Evolutionary conservation across 768 basidiomycete species (phyloP).

Genomic region (Trichaptum fuscoviolaceum): DNA sequence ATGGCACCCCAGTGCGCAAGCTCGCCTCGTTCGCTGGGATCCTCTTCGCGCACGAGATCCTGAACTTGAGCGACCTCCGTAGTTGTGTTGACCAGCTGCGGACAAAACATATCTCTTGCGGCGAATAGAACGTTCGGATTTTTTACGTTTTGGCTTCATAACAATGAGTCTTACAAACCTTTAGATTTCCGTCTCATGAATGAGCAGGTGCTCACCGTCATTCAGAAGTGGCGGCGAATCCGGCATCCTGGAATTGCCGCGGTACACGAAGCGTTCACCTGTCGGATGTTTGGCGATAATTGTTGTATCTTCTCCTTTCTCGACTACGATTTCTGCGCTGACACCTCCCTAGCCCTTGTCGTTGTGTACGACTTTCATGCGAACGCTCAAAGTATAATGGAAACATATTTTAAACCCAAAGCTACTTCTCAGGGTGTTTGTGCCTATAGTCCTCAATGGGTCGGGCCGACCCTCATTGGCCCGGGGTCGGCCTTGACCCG

Average conservation of each 20-base stretch:
- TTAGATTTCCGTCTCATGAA: constrained; percentile 80
- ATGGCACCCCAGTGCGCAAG: no score
- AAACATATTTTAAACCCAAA: constrained; percentile 66
- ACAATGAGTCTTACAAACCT: constrained; percentile 2
- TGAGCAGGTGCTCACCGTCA: constrained; percentile 72
- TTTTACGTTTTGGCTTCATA: constrained; percentile 6
- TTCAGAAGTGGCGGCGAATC: constrained; percentile 83
- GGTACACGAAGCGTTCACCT: constrained; percentile 92
- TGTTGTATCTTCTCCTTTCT: constrained; percentile 47
- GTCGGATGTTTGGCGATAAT: constrained; percentile 84
- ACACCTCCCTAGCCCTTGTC: constrained; percentile 61
- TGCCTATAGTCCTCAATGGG: no score
- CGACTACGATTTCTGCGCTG: constrained; percentile 8
- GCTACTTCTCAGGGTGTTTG: constrained; percentile 31
- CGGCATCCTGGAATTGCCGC: constrained; percentile 82
- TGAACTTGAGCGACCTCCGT: no score
- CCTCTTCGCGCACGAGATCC: no score
- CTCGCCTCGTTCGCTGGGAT: no score
- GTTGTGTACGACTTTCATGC: constrained; percentile 90
- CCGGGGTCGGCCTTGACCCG: no score
- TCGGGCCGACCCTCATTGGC: no score
- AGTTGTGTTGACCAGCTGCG: no score
- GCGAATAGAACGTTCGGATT: constrained; percentile 76
- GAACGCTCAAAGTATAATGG: constrained; percentile 73
- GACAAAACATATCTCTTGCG: constrained; percentile 74